Evolutionary conservation across 768 basidiomycete species (phyloP), one percentile per base, ranked within the genome.

Genomic region (Naganishia kalamii): DNA sequence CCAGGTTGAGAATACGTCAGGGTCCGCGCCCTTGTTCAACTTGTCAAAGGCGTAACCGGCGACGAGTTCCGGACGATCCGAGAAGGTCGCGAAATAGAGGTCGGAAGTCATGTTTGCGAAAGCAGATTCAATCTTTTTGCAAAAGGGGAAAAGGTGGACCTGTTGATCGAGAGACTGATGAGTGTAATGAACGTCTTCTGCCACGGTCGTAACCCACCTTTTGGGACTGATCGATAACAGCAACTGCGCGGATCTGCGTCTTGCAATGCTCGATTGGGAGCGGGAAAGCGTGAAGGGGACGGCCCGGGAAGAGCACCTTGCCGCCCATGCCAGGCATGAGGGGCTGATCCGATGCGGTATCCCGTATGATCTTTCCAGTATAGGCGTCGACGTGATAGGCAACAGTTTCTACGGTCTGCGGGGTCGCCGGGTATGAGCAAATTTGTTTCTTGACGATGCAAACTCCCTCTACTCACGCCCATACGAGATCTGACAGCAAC

Each of bases 1-100:
- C 90, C 90, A 92, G 0, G 85, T 85, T 8, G 85, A 78, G 70
- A 84, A 81, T 21, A 84, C 49, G 37, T 57, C 40, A 12, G 61
- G 25, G 17, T 48, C 40, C 19, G 23, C 37, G 17, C 37, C 32
- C 27, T 11, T 13, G 1, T 54, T 54, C 15, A 33, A 21, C 15
- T 63, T 43, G 0, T 66, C 65, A n/a, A 69, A 51, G 5, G 47
- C 66, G 37, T 66, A 62, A 5, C 74, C 74, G 19, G n/a, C 7
- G 72, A 61, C 6, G 62, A 29, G 3, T 62, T 25, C 65, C 40
- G n/a, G 60, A 21, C 25, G 50, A 54, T 33, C 51, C 5, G 29
- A 8, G n/a, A 37, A 30, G 13, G 48, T 54, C 17, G 51, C 30
- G 48, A 70, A 78, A 65, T 70, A 72, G n/a, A 75, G 49, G 11